Evolutionary conservation across 2,329 filamentous ascomycete genomes (phyloP), one percentile per base, ranked within the genome.

Genomic region (Phialophora tarda): DNA sequence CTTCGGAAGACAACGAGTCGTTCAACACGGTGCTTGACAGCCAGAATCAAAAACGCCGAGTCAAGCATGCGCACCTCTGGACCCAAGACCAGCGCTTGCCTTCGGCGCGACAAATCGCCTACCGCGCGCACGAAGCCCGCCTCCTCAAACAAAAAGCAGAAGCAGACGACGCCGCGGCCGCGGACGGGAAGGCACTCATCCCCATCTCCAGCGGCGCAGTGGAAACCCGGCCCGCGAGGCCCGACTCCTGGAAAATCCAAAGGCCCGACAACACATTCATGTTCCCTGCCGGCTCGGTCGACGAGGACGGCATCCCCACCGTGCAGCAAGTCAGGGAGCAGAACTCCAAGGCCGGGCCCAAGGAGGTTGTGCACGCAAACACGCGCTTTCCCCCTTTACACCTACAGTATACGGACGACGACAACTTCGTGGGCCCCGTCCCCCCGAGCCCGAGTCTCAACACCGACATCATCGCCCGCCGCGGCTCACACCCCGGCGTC

Each of bases 1-100:
- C 94, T 0, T 97, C 92, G 74, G 95, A 99, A 78, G 95, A 99
- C 77, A 98, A 98, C 75, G 95, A 97, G 76, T 96, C 91, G 73
- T 98, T 99, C 81, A 96, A 97, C 78, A 90, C 89, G 73, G 83
- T 99, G 1, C 82, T 98, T 30, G 95, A 99, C 79, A 91, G 89
- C 74, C 92, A 97, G 75, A 99, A 97, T 75, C 85, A 89, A 68
- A 94, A 93, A 77, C 87, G 85, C 59, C 89, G 91, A 0, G 89
- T 93, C 74, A 96, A 94, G 73, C 91, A 97, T 75, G 88, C 88
- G 0, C 97, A 94, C 91, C 82, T 98, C 54, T 96, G 93, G 88
- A 85, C 88, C 10, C 56, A 65, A 32, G 91, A 89, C 30, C 97
- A 98, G 79, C 94, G 94, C 76, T 86, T 97, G 53, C 85, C 85